These are phyloP conservation scores for Lepidopterella palustris DNA, from an alignment of 495 filamentous ascomycete species.

Conservation along the genomic window DNA sequence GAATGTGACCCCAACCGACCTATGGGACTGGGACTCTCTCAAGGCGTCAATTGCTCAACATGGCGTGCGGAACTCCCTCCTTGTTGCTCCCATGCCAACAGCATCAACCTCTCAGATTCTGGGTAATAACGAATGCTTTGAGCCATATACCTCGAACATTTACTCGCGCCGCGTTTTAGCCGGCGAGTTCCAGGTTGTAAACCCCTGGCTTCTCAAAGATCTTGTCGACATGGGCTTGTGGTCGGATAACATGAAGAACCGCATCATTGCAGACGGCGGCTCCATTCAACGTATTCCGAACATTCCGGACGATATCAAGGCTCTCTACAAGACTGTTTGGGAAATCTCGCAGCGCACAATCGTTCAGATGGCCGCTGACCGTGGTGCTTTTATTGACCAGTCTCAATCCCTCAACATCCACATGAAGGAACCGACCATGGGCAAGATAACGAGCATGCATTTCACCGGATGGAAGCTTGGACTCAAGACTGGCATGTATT, in stretches of 20 bases:
- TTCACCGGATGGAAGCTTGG: slow-evolving; percentile 98
- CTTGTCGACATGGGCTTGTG: slow-evolving; percentile 95
- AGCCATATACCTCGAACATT: slow-evolving; percentile 99
- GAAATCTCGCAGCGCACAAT: slow-evolving; percentile 96
- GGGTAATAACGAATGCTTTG: slow-evolving; percentile 98
- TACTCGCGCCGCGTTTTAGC: slow-evolving; percentile 97
- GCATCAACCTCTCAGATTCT: slow-evolving; percentile 94
- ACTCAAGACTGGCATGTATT: slow-evolving; percentile 99
- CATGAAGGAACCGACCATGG: slow-evolving; percentile 98
- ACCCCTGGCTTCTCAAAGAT: slow-evolving; percentile 97
- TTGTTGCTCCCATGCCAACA: slow-evolving; percentile 97
- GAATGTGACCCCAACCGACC: slow-evolving; percentile 82
- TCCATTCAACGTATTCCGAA: slow-evolving; percentile 95
- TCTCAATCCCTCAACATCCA: slow-evolving; percentile 99
- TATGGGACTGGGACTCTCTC: slow-evolving; percentile 92
- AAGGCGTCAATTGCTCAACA: slow-evolving; percentile 87
- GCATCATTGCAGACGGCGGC: slow-evolving; percentile 93
- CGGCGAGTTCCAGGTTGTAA: slow-evolving; percentile 98
- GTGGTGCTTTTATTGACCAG: slow-evolving; percentile 97
- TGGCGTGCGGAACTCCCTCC: slow-evolving; percentile 87
- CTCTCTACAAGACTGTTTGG: slow-evolving; percentile 99
- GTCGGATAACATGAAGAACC: slow-evolving; percentile 99
- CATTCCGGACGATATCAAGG: slow-evolving; percentile 92
- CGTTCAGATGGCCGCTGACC: slow-evolving; percentile 95
- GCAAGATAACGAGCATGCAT: slow-evolving; percentile 99